Evolutionary conservation across 495 filamentous ascomycete genomes (phyloP), one percentile per base, ranked within the genome.

Genomic region (Penicillium pulvis): DNA sequence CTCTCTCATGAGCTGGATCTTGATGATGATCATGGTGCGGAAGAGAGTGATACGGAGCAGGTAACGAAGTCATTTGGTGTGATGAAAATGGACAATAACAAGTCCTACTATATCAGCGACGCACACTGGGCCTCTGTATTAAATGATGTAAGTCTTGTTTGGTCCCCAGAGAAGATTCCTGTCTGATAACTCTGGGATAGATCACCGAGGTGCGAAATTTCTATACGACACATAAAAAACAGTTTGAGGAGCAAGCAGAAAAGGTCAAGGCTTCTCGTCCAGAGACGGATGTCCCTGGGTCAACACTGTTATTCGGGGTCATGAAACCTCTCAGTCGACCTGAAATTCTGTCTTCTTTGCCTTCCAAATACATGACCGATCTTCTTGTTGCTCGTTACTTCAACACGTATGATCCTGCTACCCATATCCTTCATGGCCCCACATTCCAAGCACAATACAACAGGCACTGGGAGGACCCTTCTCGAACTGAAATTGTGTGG

Each of bases 141-240:
- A 58, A 83, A 85, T 58, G 92, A 96, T 82, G 88, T 91, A 56
- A 70, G 73, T 70, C 64, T 12, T 16, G 23, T 7, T 10, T 16
- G 17, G 39, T 4, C 16, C 16, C 39, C 14, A 16, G 3, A 14
- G 14, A n/a, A 17, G 2, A 16, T n/a, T 41, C 39, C 4, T 41
- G 14, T 41, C 39, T 44, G 19, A 42, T 33, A 6, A 20, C 30
- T 42, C 42, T 16, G 16, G 16, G 28, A 17, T 53, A 92, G 88
- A 96, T 98, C 56, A 78, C 90, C 26, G 94, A 98, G 79, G 93
- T 98, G 35, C 92, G 91, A 64, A 92, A 87, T 71, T 97, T 90
- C 73, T 98, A 94, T 65, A 56, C 68, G 17, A 81, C 84, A 42
- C 87, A 89, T 69, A 87, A 85, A 63, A 87, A 88, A 60, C 84